Evolutionary conservation across 345 rosid genomes (phyloP), one percentile per base, ranked within the genome.

Genomic region (Viola odorata): DNA sequence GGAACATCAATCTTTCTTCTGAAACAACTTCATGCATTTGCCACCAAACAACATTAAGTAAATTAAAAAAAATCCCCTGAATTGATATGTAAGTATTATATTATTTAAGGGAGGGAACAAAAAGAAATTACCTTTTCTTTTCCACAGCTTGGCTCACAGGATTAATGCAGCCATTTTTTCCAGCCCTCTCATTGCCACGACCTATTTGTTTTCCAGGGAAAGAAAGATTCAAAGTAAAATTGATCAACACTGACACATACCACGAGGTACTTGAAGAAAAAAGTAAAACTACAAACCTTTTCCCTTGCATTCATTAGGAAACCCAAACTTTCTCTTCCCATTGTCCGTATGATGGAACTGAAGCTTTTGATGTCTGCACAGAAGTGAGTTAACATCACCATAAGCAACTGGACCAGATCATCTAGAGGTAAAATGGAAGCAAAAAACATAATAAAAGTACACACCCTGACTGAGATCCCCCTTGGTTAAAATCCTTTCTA

Each of bases 341-440:
- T 73, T 77, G 59, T 76, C 61, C 61, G 5, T 58, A 56, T 71
- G 79, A 68, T 73, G 81, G 61, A 65, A 69, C 58, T 79, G 87
- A 54, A 89, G 67, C 41, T 77, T 82, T 60, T 82, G 80, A 65
- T 68, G 70, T 69, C 97, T 80, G 75, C 74, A 80, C 12, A 61
- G 66, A 23, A 59, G 44, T 52, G 72, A 63, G 40, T 57, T 53
- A 69, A 48, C 38, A 57, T 68, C 23, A 71, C 70, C 36, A 65
- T 53, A 61, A 15, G 38, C 11, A 12, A 60, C 12, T 54, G 23
- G 53, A 55, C 55, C 63, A 50, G 10, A 51, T 16, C 41, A 11
- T 7, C 23, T 10, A 42, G 39, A 38, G 16, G 63, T 15, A 63
- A 53, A 48, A 5, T 12, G 39, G 37, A 53, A 50, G 70, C 15